Evolutionary conservation across 192 early-diverging fungal species (phyloP).

Genomic region (Phlyctochytrium planicorne): DNA sequence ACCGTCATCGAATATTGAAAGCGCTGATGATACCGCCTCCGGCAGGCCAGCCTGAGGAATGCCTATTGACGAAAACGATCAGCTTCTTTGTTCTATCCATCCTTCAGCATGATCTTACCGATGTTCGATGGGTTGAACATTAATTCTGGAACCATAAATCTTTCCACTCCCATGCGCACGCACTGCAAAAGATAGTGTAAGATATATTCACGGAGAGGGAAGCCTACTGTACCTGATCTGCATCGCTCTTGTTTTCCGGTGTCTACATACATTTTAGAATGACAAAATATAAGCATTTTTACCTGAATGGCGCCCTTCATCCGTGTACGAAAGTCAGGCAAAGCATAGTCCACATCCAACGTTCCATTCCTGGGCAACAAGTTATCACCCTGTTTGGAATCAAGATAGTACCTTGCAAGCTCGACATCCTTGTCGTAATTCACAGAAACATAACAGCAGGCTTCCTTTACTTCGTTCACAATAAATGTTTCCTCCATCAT

Average conservation of each 20-base stretch:
- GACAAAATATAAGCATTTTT: constrained; percentile 8
- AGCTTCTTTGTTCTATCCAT: no score
- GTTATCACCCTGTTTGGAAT: background rate
- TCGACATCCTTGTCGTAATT: constrained; percentile 67
- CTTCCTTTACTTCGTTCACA: constrained; percentile 82
- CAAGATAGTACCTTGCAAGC: constrained; percentile 42
- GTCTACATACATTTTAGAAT: constrained; percentile 7
- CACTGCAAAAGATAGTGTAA: background rate
- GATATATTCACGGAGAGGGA: background rate
- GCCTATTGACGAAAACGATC: no score
- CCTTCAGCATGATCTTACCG: no score
- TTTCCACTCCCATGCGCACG: constrained; percentile 53
- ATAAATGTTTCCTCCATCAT: constrained; percentile 93
- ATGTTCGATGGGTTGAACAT: constrained; percentile 75
- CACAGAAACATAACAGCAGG: constrained; percentile 75
- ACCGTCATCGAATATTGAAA: no score
- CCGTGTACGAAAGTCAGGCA: constrained; percentile 60
- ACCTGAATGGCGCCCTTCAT: constrained; percentile 57
- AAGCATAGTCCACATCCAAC: constrained; percentile 63
- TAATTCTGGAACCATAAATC: constrained; percentile 75
- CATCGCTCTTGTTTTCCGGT: background rate
- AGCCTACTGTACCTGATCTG: constrained; percentile 2
- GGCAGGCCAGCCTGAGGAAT: constrained; percentile 68
- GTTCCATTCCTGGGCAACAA: constrained; percentile 35
- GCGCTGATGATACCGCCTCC: constrained; percentile 66